Evolutionary conservation across 192 early-diverging fungal genomes (phyloP).

Genomic region (Fimicolochytrium jonesii): DNA sequence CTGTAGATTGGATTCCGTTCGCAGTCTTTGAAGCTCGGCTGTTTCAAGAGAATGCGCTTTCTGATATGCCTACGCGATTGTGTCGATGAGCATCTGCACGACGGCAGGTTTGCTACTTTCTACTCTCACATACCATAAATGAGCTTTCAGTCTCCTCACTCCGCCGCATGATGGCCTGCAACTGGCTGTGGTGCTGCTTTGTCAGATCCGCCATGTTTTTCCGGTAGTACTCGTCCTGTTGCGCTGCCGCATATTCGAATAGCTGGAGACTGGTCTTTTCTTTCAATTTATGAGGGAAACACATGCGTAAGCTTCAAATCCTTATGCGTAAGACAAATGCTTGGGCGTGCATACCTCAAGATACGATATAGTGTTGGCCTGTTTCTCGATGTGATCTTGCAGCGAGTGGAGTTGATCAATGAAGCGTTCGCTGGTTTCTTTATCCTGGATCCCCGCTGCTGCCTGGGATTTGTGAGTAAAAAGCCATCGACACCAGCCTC

Average conservation of each 20-base stretch:
- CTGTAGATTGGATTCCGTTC: slow-evolving; percentile 11
- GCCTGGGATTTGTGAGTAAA: slow-evolving; percentile 16
- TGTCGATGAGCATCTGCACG: no score
- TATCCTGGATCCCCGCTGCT: slow-evolving; percentile 34
- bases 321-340: no score
- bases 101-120: background rate
- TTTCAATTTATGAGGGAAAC: slow-evolving; percentile 4
- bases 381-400: slow-evolving; percentile 41
- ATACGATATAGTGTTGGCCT: slow-evolving; percentile 36
- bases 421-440: slow-evolving; percentile 30
- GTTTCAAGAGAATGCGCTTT: slow-evolving; percentile 28
- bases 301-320: background rate
- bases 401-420: slow-evolving; percentile 38
- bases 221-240: slow-evolving; percentile 45
- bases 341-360: slow-evolving; percentile 38
- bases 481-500: background rate
- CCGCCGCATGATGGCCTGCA: slow-evolving; percentile 40
- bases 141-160: slow-evolving; percentile 45
- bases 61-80: slow-evolving; percentile 31
- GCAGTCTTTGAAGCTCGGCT: slow-evolving; percentile 26
- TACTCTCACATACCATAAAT: slow-evolving; percentile 46
- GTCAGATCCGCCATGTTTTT: slow-evolving; percentile 42
- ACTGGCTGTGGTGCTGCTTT: slow-evolving; percentile 44
- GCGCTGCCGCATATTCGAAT: slow-evolving; percentile 34
- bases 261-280: slow-evolving; percentile 33